These are phyloP conservation scores for Trametes meyenii DNA, from an alignment of 768 basidiomycete genomes.

Conservation along the genomic window DNA sequence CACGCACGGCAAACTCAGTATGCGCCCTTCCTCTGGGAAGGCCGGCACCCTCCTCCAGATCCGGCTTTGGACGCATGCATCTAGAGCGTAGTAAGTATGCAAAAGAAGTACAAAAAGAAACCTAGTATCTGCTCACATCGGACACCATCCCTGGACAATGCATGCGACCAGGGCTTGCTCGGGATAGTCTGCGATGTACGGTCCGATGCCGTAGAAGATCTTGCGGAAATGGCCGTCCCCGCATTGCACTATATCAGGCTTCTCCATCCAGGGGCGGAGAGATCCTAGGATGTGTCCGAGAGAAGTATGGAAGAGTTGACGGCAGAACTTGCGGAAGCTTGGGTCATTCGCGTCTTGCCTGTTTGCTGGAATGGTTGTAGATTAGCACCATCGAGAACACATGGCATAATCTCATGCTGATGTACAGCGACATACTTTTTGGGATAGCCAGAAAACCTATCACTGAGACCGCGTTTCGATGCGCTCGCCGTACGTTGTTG, in stretches of 20 bases:
- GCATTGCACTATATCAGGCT: conserved; percentile 17
- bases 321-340: conserved; percentile 21
- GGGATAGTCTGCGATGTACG: conserved; percentile 29
- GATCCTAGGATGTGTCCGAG: conserved; percentile 11
- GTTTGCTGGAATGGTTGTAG: too few species aligned
- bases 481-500: conserved; percentile 27
- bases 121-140: conserved; percentile 9
- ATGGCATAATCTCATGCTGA: too few species aligned
- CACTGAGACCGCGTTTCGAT: conserved; percentile 19
- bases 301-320: conserved; percentile 21
- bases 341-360: conserved; percentile 15
- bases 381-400: too few species aligned
- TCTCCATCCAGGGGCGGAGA: conserved; percentile 15
- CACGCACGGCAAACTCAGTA: conserved; percentile 6
- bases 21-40: conserved; percentile 1
- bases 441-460: conserved; percentile 34
- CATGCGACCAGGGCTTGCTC: conserved; percentile 26
- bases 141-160: conserved; percentile 25
- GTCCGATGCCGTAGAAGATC: conserved; percentile 25
- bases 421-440: too few species aligned
- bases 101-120: not conserved
- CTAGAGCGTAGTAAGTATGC: not conserved
- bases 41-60: not conserved
- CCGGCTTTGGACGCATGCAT: not conserved
- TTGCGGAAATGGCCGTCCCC: conserved; percentile 20